Evolutionary conservation across 305 asterid genomes (phyloP), one percentile per base, ranked within the genome.

Genomic region (Solanum chacoense): DNA sequence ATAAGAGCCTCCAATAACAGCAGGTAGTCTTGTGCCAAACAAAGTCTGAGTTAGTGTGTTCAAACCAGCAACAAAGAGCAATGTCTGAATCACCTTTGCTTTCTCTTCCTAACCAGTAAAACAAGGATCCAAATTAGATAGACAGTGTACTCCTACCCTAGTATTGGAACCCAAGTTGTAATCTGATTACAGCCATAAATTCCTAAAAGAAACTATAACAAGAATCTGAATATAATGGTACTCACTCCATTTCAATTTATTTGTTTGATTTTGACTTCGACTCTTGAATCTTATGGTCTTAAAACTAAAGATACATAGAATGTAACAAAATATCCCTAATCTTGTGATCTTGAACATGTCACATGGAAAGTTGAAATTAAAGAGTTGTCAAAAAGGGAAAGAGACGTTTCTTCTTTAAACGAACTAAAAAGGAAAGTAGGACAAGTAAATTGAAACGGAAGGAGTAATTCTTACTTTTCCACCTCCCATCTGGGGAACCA

Each of bases 401-500:
- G 74, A 67, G 16, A 24, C 31, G 2, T 26, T 24, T 24, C 74
- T 24, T 11, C 16, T 67, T 11, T 26, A 67, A 67, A 67, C 4
- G 1, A 26, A 24, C 4, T 3, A 11, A 24, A 67, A 24, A 24
- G 18, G 4, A 24, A 67, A 67, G 32, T 67, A 24, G 0, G 18
- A 67, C 74, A 67, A 11, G 8, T 7, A 24, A 24, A 67, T 24
- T 24, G 18, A 24, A 67, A 24, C 7, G 16, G 74, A 67, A 26
- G 16, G 74, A 67, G 75, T 50, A 69, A 26, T 26, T 69, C 94
- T 94, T 93, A 95, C 98, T 89, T 91, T 92, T 89, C 95, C 94
- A 89, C 99, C 99, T 55, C 98, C 99, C 98, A 97, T 97, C 90
- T 97, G 99, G 12, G 98, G 96, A 85, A 92, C 95, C 69, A 96